phyloP scores from a whole-genome alignment of 2,329 filamentous ascomycete genomes.

The Alternaria rosae region DNA sequence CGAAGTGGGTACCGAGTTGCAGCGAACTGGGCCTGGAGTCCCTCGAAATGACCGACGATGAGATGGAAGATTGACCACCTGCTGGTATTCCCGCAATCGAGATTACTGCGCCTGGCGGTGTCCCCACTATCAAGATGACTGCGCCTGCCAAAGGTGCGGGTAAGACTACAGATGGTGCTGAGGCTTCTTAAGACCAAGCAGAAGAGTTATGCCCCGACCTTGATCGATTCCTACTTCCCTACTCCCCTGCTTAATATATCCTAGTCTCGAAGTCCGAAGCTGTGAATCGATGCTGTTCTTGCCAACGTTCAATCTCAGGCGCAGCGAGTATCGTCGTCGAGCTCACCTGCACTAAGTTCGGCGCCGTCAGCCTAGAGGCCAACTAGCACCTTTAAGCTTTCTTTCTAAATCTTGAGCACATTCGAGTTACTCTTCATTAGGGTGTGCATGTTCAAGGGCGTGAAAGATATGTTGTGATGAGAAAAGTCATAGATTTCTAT shows the following conservation, averaged over 20 bases:
- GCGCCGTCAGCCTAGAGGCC: neutral
- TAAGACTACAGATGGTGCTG: neutral
- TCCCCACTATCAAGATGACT: neutral
- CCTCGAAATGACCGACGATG: neutral
- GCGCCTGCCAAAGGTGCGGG: neutral
- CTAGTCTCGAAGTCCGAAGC: neutral
- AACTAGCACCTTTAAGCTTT: neutral
- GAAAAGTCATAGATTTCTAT: constrained; percentile 5
- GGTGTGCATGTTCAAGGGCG: neutral
- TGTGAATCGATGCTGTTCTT: neutral
- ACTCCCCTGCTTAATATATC: neutral
- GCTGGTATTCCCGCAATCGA: neutral
- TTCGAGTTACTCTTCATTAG: neutral
- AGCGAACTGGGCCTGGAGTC: neutral
- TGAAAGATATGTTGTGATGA: neutral
- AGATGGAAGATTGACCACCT: neutral
- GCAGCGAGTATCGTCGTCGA: neutral
- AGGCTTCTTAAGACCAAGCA: neutral
- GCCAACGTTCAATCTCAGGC: neutral
- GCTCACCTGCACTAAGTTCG: neutral
- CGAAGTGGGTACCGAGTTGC: neutral
- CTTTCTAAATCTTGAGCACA: no score
- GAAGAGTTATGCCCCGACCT: neutral
- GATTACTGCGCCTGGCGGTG: neutral
- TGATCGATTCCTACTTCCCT: neutral